These are phyloP conservation scores for Fusarium tricinctum DNA, from an alignment of 2,329 filamentous ascomycete genomes.

Conservation along the genomic window DNA sequence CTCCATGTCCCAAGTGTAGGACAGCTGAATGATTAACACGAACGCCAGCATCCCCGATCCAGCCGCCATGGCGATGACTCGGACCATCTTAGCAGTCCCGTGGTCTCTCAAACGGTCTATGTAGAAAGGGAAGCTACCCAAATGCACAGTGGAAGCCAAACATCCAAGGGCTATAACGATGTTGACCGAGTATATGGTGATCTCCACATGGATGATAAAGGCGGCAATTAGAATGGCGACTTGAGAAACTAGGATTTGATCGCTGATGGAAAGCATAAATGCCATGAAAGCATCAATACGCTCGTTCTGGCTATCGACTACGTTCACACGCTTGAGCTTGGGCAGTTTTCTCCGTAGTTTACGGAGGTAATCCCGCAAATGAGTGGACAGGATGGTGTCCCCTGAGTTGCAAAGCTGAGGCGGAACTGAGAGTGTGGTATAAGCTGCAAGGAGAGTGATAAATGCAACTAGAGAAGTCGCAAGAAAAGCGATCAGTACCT, in stretches of 20 bases:
- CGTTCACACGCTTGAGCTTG: background rate
- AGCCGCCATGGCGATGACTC: background rate
- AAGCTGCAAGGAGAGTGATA: background rate
- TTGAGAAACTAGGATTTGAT: constrained; percentile 8
- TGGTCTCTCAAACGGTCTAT: background rate
- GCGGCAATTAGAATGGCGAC: background rate
- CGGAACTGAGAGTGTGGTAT: background rate
- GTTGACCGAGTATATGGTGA: constrained; percentile 12
- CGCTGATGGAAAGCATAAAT: constrained; percentile 3
- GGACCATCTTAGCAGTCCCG: background rate
- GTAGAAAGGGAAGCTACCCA: constrained; percentile 3
- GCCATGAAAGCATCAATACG: background rate
- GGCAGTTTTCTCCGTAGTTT: rapidly evolving
- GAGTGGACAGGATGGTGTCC: background rate
- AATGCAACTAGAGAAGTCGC: constrained; percentile 1
- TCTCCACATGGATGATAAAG: background rate
- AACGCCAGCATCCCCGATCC: background rate
- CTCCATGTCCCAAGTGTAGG: background rate
- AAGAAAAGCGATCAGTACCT: constrained; percentile 9
- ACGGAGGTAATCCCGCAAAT: rapidly evolving
- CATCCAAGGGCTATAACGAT: constrained; percentile 6
- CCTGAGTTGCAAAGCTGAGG: background rate
- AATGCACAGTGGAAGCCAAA: background rate
- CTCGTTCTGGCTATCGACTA: background rate
- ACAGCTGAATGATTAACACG: background rate